These are phyloP conservation scores for Omphalotus guepiniiformis DNA, from an alignment of 768 basidiomycete species.

Conservation along the genomic window DNA sequence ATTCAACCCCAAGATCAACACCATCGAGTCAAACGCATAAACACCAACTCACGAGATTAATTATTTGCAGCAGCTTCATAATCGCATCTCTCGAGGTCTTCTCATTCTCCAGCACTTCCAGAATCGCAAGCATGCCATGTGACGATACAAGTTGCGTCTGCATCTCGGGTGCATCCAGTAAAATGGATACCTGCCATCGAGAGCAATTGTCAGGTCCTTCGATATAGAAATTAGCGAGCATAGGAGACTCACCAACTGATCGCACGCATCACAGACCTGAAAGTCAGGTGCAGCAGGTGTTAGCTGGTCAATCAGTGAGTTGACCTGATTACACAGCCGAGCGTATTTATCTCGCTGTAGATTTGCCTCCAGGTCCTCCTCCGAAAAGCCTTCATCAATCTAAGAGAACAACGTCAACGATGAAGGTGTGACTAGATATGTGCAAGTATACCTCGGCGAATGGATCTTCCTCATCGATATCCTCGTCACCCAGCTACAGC, in stretches of 20 bases:
- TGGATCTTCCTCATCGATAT: constrained; percentile 90
- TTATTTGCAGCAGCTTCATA: constrained; percentile 79
- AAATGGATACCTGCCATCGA: constrained; percentile 58
- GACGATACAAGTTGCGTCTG: constrained; percentile 83
- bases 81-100: constrained; percentile 83
- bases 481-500: too few species aligned
- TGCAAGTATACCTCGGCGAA: constrained; percentile 76
- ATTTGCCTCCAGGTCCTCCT: constrained; percentile 89
- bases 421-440: background rate
- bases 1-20: constrained; percentile 25
- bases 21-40: constrained; percentile 19
- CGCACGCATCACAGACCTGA: constrained; percentile 78
- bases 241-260: constrained; percentile 68
- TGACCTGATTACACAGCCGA: constrained; percentile 74
- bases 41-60: constrained; percentile 67
- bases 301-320: constrained; percentile 84
- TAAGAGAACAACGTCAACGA: constrained; percentile 19
- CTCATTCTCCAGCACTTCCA: constrained; percentile 91
- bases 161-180: constrained; percentile 81
- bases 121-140: constrained; percentile 92
- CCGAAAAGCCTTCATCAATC: constrained; percentile 92
- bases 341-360: constrained; percentile 93
- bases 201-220: background rate
- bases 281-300: constrained; percentile 79
- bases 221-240: background rate